These are phyloP conservation scores for Cutaneotrichosporon cavernicola DNA, from an alignment of 1,284 basidiomycete genomes.

Conservation along the genomic window DNA sequence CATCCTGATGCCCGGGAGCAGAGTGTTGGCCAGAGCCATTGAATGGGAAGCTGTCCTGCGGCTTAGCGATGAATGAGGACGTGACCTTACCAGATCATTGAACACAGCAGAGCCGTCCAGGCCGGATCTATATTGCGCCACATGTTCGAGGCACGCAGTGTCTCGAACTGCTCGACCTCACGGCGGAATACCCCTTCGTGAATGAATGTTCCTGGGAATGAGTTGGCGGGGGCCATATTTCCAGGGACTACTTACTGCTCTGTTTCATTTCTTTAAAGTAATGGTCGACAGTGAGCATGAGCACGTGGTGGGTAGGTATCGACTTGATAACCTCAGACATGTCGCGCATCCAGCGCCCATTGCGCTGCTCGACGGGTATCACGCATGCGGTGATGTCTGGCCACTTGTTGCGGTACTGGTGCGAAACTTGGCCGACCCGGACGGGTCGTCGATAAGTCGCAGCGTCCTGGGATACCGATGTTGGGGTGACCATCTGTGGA, in stretches of 20 bases:
- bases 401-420: background rate
- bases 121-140: constrained; percentile 6
- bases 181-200: constrained; percentile 4
- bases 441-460: background rate
- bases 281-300: constrained; percentile 1
- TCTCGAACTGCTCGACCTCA: constrained; percentile 8
- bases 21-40: constrained; percentile 3
- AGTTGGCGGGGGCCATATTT: background rate
- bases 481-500: background rate
- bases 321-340: constrained; percentile 1
- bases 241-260: background rate
- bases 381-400: constrained; percentile 4
- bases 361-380: constrained; percentile 4
- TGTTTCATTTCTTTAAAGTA: constrained; percentile 10
- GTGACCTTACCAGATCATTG: constrained; percentile 1
- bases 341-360: background rate
- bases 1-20: background rate
- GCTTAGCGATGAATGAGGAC: background rate
- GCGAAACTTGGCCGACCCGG: background rate
- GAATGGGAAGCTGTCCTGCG: background rate
- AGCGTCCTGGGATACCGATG: background rate
- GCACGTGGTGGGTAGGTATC: background rate
- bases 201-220: background rate
- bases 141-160: constrained; percentile 3
- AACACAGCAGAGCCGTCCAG: background rate